Evolutionary conservation across 805 yeast species (phyloP).

Genomic region (Metschnikowia amazonensis): DNA sequence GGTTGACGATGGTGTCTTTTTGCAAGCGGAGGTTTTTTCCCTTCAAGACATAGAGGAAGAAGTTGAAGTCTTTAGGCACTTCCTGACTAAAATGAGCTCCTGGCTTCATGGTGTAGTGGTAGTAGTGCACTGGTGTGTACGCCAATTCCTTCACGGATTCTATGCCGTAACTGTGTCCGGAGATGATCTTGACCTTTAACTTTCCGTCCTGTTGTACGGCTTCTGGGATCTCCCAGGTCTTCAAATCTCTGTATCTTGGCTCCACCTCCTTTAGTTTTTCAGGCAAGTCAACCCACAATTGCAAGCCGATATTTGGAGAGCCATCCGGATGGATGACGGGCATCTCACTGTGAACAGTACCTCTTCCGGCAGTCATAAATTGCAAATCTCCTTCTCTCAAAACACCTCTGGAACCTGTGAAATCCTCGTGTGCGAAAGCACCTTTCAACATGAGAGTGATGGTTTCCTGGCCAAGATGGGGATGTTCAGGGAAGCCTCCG

Average conservation of each 20-base stretch:
- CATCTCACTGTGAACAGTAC: conserved; percentile 83
- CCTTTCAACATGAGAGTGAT: conserved; percentile 65
- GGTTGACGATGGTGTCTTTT: conserved; percentile 27
- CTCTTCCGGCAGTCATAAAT: conserved; percentile 92
- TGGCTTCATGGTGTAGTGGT: conserved; percentile 57
- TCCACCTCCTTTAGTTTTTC: conserved; percentile 38
- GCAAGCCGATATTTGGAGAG: conserved; percentile 51
- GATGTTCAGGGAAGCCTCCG: conserved; percentile 81
- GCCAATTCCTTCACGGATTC: conserved; percentile 72
- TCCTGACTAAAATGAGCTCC: conserved; percentile 62
- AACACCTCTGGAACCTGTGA: conserved; percentile 79
- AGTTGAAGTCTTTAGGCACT: conserved; percentile 59
- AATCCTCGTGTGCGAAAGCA: conserved; percentile 76
- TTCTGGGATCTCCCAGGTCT: conserved; percentile 65
- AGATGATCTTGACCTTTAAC: conserved; percentile 64
- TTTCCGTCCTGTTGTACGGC: conserved; percentile 60
- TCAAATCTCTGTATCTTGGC: conserved; percentile 75
- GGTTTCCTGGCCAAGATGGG: conserved; percentile 83
- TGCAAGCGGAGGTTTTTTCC: conserved; percentile 54
- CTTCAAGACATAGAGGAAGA: conserved; percentile 61
- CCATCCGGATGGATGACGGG: conserved; percentile 52
- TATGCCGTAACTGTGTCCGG: conserved; percentile 73
- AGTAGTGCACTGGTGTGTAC: conserved; percentile 75
- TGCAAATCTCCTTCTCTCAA: conserved; percentile 81
- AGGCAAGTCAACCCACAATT: conserved; percentile 55